A percentile compares a stretch with the other conserved stretches of the same genome.
Conservation (phyloP, 2,329 filamentous ascomycete genomes). For the Aureobasidium sp. region DNA sequence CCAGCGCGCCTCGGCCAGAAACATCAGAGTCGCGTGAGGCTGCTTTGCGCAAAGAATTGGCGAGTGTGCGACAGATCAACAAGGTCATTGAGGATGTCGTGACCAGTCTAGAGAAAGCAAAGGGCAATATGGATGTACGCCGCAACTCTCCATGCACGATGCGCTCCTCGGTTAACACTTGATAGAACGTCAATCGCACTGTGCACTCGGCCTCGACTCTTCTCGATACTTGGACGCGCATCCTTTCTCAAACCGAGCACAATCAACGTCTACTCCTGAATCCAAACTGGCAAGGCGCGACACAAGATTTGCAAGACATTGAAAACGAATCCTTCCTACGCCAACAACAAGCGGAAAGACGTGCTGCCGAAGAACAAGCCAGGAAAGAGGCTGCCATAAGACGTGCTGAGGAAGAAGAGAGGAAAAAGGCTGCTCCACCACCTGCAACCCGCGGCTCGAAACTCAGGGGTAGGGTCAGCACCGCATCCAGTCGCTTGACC, state of each 20-base stretch:
- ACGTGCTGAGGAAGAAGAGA: conserved; percentile 45
- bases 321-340: conserved; percentile 70
- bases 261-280: conserved; percentile 89
- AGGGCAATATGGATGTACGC: conserved; percentile 68
- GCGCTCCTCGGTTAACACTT: conserved; percentile 4
- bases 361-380: conserved; percentile 70
- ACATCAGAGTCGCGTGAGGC: conserved; percentile 63
- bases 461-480: conserved; percentile 32
- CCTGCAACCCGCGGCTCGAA: conserved; percentile 29
- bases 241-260: conserved; percentile 94
- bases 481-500: conserved; percentile 26
- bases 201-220: conserved; percentile 82
- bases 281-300: conserved; percentile 82
- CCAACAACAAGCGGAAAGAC: conserved; percentile 70
- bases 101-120: conserved; percentile 62
- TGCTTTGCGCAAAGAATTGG: conserved; percentile 68
- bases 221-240: conserved; percentile 91
- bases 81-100: conserved; percentile 75
- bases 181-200: conserved; percentile 72
- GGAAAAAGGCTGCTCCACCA: conserved; percentile 50
- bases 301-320: conserved; percentile 75
- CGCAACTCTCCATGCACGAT: conserved; percentile 4
- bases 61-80: conserved; percentile 80
- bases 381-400: conserved; percentile 61
- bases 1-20: conserved; percentile 38